Conservation (phyloP, 345 rosid genomes). For the Moricandia arvensis region DNA sequence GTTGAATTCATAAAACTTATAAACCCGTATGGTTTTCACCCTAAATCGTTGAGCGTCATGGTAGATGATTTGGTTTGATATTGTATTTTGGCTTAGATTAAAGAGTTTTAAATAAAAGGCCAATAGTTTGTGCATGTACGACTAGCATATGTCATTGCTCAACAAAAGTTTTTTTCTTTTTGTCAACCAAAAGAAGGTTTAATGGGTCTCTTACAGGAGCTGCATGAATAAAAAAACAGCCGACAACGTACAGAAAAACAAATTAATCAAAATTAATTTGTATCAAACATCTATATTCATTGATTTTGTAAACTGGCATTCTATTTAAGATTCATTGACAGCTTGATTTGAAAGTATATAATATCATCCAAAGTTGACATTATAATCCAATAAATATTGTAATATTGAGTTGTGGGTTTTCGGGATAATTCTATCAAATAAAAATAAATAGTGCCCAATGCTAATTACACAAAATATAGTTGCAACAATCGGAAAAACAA, state of each 20-base stretch:
- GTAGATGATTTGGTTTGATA: no score
- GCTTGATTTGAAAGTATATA: background rate
- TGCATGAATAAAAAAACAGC: background rate
- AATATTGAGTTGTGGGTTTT: background rate
- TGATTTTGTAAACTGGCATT: no score
- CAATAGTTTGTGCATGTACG: background rate
- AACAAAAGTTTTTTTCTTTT: no score
- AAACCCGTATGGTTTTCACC: no score
- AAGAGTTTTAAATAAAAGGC: no score
- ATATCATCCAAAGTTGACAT: background rate
- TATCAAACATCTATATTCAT: background rate
- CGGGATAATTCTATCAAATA: background rate
- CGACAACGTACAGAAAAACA: background rate
- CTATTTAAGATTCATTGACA: background rate
- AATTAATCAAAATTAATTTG: background rate
- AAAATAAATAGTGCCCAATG: no score
- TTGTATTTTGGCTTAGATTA: no score
- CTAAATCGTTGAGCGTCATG: no score
- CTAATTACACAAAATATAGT: background rate
- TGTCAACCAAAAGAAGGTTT: no score
- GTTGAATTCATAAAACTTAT: no score
- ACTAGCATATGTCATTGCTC: background rate
- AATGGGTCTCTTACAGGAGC: background rate
- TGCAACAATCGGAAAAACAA: background rate
- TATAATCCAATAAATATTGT: background rate